Percentiles rank a stretch among this genome's conserved stretches.
Conservation (phyloP, 2,329 filamentous ascomycete species). For the Penicillium freii region DNA sequence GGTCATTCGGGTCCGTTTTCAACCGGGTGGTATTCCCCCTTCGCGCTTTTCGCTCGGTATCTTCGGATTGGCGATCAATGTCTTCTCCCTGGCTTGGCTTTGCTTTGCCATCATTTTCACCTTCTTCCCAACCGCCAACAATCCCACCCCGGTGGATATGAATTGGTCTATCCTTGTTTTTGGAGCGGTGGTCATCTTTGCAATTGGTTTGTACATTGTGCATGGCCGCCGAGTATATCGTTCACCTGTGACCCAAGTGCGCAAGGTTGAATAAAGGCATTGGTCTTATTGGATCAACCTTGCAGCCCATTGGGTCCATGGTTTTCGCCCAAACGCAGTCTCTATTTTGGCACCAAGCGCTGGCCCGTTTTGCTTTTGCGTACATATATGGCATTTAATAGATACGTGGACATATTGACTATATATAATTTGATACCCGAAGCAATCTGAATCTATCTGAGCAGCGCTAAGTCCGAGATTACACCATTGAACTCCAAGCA, state of each 20-base stretch:
- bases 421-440: background rate
- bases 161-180: slow-evolving; percentile 30
- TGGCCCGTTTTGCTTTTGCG: background rate
- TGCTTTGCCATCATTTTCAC: slow-evolving; percentile 31
- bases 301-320: background rate
- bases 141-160: slow-evolving; percentile 23
- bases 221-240: slow-evolving; percentile 24
- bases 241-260: slow-evolving; percentile 25
- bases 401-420: slow-evolving; percentile 2
- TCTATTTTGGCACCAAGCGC: background rate
- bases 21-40: slow-evolving; percentile 21
- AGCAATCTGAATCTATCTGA: background rate
- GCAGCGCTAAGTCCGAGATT: background rate
- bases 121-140: slow-evolving; percentile 31
- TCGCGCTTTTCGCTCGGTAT: slow-evolving; percentile 26
- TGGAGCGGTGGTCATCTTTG: slow-evolving; percentile 25
- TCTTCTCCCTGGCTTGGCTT: slow-evolving; percentile 29
- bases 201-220: slow-evolving; percentile 20
- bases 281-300: background rate
- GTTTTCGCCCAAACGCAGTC: background rate
- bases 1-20: slow-evolving; percentile 22
- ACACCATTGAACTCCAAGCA: background rate
- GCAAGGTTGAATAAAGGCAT: slow-evolving; percentile 14
- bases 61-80: slow-evolving; percentile 31
- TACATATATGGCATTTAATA: slow-evolving; percentile 12